phyloP scores from a whole-genome alignment of 306 rosid species.

The Astragalus glycyphyllos region DNA sequence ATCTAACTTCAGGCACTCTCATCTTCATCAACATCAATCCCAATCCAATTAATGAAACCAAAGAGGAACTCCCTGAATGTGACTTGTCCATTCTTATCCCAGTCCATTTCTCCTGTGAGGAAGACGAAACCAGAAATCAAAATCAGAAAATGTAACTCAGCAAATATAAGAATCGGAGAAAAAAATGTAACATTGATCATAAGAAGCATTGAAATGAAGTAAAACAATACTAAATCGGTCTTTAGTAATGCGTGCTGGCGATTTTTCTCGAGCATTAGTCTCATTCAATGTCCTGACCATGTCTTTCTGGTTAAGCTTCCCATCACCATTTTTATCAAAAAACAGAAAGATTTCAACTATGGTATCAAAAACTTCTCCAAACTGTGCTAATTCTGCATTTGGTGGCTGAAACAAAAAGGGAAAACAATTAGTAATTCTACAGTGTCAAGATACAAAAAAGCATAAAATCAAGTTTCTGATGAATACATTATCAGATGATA shows the following conservation, averaged over 20 bases:
- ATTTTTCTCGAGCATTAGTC: conserved; percentile 69
- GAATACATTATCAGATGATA: conserved; percentile 57
- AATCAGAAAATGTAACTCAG: conserved; percentile 8
- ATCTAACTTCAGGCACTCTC: conserved; percentile 30
- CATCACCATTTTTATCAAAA: conserved; percentile 81
- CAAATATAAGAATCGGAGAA: background rate
- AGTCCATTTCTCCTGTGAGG: conserved; percentile 80
- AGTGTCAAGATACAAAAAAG: conserved; percentile 28
- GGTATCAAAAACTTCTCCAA: conserved; percentile 72
- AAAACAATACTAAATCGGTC: conserved; percentile 66
- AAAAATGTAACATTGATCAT: conserved; percentile 20
- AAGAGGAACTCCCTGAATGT: conserved; percentile 86
- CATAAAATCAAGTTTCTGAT: conserved; percentile 20
- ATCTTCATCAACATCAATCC: conserved; percentile 64
- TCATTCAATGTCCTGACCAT: conserved; percentile 73
- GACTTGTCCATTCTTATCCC: conserved; percentile 81
- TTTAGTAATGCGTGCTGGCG: conserved; percentile 69
- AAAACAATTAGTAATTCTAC: background rate
- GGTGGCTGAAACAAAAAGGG: conserved; percentile 54
- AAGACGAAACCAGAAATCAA: conserved; percentile 17
- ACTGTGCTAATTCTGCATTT: conserved; percentile 60
- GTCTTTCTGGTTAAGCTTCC: conserved; percentile 78
- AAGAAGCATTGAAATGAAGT: conserved; percentile 37
- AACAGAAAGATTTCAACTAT: conserved; percentile 74
- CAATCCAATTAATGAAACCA: conserved; percentile 84